Evolutionary conservation across 441 rosid species (phyloP).

Genomic region (Rhodomyrtus psidioides): DNA sequence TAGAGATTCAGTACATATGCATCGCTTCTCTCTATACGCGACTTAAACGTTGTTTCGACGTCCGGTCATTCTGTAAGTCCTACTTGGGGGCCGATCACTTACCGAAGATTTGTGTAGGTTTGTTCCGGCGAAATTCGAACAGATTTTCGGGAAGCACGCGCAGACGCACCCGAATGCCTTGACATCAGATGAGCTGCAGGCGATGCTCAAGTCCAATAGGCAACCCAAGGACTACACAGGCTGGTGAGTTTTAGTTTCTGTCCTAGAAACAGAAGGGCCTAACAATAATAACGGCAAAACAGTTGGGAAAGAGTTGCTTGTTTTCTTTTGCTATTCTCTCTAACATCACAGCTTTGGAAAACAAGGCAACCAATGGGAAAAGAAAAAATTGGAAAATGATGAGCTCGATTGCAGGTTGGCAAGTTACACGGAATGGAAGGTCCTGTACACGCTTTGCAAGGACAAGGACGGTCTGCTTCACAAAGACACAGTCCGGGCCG

Average conservation of each 20-base stretch:
- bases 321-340: background rate
- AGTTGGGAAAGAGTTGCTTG: background rate
- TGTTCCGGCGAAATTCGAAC: slow-evolving; percentile 59
- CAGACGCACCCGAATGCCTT: slow-evolving; percentile 37
- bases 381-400: background rate
- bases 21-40: background rate
- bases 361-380: background rate
- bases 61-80: background rate
- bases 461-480: slow-evolving; percentile 59
- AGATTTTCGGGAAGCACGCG: slow-evolving; percentile 51
- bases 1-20: background rate
- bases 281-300: background rate
- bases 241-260: slow-evolving; percentile 29
- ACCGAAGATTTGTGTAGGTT: slow-evolving; percentile 26
- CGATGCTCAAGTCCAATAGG: slow-evolving; percentile 60
- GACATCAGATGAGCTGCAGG: slow-evolving; percentile 50
- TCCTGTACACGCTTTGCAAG: slow-evolving; percentile 43
- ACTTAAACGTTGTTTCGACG: background rate
- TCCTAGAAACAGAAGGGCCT: background rate
- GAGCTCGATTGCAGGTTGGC: slow-evolving; percentile 39
- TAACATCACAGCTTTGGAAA: background rate
- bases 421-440: slow-evolving; percentile 59
- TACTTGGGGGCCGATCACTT: background rate
- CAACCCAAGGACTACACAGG: slow-evolving; percentile 58
- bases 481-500: slow-evolving; percentile 46